Evolutionary conservation across 768 basidiomycete genomes (phyloP), one percentile per base, ranked within the genome.

Genomic region (Coprinopsis sp.): DNA sequence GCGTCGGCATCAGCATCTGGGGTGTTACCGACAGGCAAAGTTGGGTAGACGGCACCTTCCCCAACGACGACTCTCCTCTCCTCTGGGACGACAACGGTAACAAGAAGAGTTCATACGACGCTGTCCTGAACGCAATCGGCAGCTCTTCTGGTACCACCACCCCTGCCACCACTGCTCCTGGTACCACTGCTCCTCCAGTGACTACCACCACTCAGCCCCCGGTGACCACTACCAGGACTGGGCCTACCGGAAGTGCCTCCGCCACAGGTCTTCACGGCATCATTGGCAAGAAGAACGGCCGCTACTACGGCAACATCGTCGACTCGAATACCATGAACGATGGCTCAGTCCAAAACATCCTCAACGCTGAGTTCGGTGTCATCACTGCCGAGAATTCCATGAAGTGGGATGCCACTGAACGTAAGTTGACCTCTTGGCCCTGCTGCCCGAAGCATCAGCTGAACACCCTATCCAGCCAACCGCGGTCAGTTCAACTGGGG

Each of bases 1-100:
- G 74, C 41, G 58, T 76, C 47, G 73, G 73, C 12, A 64, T 74
- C 24, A 74, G 71, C 2, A 59, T 72, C 33, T 76, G 73, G 73
- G 73, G 71, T 46, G 69, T 62, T 49, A 72, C 70, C 29, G 72
- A 74, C 42, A 70, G 71, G 58, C 56, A 64, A 47, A 60, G 58
- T 16, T 64, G 63, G 63, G 54, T 59, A 24, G 50, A 60, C 6
- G 36, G 51, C 27, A 45, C 30, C 24, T 49, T 49, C 48, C 48
- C 48, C 23, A 44, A 34, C 27, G 42, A 44, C 22, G 48, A 49
- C 43, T 52, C 55, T 43, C 63, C 46, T 7, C 57, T 64, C 46
- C 49, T 64, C 30, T 64, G 54, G 46, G 55, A 63, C 51, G 60
- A 44, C 48, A 64, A 58, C 53, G 58, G 53, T 48, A 44, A 49